Base-by-base conservation (phyloP, 2,329 filamentous ascomycete genomes). In the Colletotrichum sp. region DNA sequence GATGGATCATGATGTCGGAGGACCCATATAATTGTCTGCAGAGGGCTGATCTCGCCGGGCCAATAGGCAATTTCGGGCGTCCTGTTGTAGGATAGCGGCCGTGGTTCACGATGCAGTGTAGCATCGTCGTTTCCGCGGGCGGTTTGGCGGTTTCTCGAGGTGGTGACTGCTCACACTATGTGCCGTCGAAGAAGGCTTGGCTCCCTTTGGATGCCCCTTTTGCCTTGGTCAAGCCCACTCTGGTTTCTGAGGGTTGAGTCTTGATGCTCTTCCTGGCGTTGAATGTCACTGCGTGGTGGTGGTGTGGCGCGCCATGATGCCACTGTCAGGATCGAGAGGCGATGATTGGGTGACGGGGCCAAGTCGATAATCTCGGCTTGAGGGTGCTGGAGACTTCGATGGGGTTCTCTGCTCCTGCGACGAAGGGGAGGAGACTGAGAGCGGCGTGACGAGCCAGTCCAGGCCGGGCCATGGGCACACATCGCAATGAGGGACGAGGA, bases 61-160 rank as follows among this genome's bases (percentile, higher is more conserved):
- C 78, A 79, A 78, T 77, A 67, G 73, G 77, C 68, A 72, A 74
- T 71, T 66, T 72, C 65, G 72, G 63, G 64, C 75, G 68, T 36
- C 34, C 73, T 60, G 36, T 52, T 75, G 67, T 59, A 69, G 68
- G 63, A 75, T 72, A 68, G 75, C 43, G 68, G 72, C 72, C 72
- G 68, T 65, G 66, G 67, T 67, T 74, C 68, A 67, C 68, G 68
- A 74, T 74, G 73, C 63, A 63, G 74, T 78, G 71, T 63, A 71
- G 74, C 74, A 76, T 66, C 67, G 28, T 39, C 32, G 39, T 52
- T 60, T 21, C 43, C 48, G 57, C 55, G 30, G n/a, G 60, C 43
- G 21, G 18, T 71, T 48, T 64, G 32, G 21, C 26, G 18, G 34
- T 21, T 18, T 67, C 12, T 36, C 34, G 21, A 55, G n/a, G 55